Conservation (phyloP, 225 moss, liverwort and hornwort genomes). For the Asterella californica region DNA sequence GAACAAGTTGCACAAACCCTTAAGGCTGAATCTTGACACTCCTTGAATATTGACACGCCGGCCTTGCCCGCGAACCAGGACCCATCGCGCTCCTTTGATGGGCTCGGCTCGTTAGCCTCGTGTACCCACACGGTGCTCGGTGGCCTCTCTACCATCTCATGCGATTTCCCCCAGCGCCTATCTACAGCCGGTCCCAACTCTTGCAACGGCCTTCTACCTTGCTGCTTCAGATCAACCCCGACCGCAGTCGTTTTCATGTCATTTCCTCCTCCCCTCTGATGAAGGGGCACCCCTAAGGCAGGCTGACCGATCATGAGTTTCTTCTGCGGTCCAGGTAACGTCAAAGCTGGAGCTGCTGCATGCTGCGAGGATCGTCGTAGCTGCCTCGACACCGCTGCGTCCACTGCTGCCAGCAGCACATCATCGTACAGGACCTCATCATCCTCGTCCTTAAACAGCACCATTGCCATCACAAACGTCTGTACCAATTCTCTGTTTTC, state of each 20-base stretch:
- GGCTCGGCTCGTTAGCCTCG: slow-evolving; percentile 12
- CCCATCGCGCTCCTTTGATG: slow-evolving; percentile 10
- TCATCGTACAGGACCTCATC: slow-evolving; percentile 32
- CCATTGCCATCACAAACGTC: slow-evolving; percentile 26
- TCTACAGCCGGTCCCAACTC: slow-evolving; percentile 14
- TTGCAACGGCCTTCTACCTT: slow-evolving; percentile 25
- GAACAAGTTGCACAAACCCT: slow-evolving; percentile 24
- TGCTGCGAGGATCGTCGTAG: slow-evolving; percentile 16
- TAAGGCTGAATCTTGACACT: slow-evolving; percentile 51
- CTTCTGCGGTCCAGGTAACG: slow-evolving; percentile 26
- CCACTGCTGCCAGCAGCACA: slow-evolving; percentile 29
- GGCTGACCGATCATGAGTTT: slow-evolving; percentile 20
- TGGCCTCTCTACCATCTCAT: slow-evolving; percentile 22
- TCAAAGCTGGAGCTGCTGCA: slow-evolving; percentile 15
- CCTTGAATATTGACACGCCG: slow-evolving; percentile 43
- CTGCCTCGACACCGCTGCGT: slow-evolving; percentile 25
- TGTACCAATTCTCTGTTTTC: too few relatives aligned
- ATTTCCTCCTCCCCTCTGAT: not conserved
- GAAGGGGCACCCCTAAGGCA: not conserved
- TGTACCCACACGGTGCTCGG: slow-evolving; percentile 29
- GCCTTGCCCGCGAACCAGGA: slow-evolving; percentile 21
- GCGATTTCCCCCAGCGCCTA: slow-evolving; percentile 9
- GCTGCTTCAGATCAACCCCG: not conserved
- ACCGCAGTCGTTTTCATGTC: not conserved
- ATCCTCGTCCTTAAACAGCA: slow-evolving; percentile 24